Evolutionary conservation across 2,329 filamentous ascomycete genomes (phyloP), one percentile per base, ranked within the genome.

Genomic region (Colletotrichum acutatum): DNA sequence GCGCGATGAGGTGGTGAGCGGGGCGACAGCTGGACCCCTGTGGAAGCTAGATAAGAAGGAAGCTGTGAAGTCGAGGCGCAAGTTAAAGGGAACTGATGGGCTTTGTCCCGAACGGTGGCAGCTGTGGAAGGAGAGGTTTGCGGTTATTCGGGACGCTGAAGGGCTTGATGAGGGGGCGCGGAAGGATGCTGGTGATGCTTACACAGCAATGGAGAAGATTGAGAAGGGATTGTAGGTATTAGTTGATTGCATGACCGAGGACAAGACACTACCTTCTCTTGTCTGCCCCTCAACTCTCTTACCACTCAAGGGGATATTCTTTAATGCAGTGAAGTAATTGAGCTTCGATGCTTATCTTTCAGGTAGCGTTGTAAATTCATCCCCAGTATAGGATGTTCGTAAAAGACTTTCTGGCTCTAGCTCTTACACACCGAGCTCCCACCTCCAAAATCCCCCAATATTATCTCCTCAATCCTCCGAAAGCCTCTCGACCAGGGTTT

Each of bases 41-140:
- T 77, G 75, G 75, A 70, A 52, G 28, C 64, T 76, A 1, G 26
- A 53, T 5, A 77, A 77, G 76, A 74, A 68, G 42, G 68, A 76
- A 30, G 68, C 64, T 2, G 22, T 65, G 2, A 75, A 65, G 66
- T 19, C 74, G 12, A 60, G 66, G 5, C 74, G 71, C 11, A 76
- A 67, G 68, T 69, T 37, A 16, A 75, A 56, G 12, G 76, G 71
- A 6, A 76, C 72, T 4, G 52, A 76, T 22, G 74, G 76, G 1
- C 32, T 75, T 5, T 75, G 74, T 42, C 66, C 59, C 8, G 53
- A 74, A 14, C 62, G 76, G 14, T 76, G 75, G 76, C 34, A 71
- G 28, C 53, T 77, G 22, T 76, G 74, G 76, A 76, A 76, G 28
- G 62, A 75, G 14, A 71, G 75, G 24, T 72, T 78, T 37, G 68